Percentiles rank a stretch among this genome's conserved stretches.
Conservation (phyloP, 805 yeast species). For the Monosporozyma yasuniensis region DNA sequence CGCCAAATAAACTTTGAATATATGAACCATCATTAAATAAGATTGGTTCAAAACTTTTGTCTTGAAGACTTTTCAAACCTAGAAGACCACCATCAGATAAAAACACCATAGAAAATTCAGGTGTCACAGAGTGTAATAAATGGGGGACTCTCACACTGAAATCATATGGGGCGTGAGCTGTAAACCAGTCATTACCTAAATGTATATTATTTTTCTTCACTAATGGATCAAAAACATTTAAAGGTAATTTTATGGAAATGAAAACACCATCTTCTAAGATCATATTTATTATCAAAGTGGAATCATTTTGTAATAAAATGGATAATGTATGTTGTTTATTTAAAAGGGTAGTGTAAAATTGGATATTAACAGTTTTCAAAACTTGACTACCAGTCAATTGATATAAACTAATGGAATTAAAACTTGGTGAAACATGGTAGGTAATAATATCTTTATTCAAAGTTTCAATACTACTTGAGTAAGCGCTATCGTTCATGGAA, state of each 20-base stretch:
- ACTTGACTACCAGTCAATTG: conserved; percentile 12
- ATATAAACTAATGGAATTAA: conserved; percentile 17
- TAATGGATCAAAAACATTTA: conserved; percentile 13
- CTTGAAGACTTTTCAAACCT: conserved; percentile 33
- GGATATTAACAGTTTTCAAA: conserved; percentile 19
- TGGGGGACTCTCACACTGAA: conserved; percentile 52
- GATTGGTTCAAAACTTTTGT: conserved; percentile 31
- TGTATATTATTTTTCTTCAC: conserved; percentile 3
- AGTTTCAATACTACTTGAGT: conserved; percentile 16
- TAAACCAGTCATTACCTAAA: conserved; percentile 45
- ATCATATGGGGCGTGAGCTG: conserved; percentile 57
- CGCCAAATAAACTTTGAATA: conserved; percentile 29
- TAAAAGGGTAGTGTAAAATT: conserved; percentile 20
- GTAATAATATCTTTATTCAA: conserved; percentile 16
- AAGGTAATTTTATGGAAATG: conserved; percentile 18
- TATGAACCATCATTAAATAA: conserved; percentile 51
- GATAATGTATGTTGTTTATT: conserved; percentile 20
- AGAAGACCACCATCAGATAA: conserved; percentile 73
- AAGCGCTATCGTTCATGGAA: conserved; percentile 10
- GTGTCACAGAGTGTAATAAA: conserved; percentile 39
- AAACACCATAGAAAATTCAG: conserved; percentile 43
- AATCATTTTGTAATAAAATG: conserved; percentile 1
- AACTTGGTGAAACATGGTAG: conserved; percentile 20
- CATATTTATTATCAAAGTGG: conserved; percentile 13
- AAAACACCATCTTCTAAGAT: conserved; percentile 22